Evolutionary conservation across 352 stramenopile species (phyloP).

Genomic region (Pythium aquatile): DNA sequence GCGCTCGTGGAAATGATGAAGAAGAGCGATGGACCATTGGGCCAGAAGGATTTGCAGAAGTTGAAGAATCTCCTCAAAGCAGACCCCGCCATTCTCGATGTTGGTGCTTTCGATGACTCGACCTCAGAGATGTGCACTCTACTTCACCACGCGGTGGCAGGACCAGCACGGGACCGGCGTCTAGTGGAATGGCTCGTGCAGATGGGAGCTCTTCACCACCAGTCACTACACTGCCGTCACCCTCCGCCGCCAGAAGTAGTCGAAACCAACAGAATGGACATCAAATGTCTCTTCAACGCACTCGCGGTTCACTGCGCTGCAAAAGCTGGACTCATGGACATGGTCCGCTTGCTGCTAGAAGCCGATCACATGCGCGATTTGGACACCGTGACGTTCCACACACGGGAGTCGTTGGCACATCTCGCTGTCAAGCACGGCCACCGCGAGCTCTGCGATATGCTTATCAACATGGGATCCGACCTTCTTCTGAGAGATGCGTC

Average conservation of each 20-base stretch:
- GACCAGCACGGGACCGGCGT: background rate
- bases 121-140: background rate
- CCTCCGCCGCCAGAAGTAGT: background rate
- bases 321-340: background rate
- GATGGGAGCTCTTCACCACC: slow-evolving; percentile 22
- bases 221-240: slow-evolving; percentile 11
- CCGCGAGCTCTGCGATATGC: slow-evolving; percentile 6
- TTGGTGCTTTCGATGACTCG: background rate
- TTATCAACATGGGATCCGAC: background rate
- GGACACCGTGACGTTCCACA: slow-evolving; percentile 19
- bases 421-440: slow-evolving; percentile 14
- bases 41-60: background rate
- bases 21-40: slow-evolving; percentile 4
- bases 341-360: slow-evolving; percentile 14
- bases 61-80: slow-evolving; percentile 9
- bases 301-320: slow-evolving; percentile 18
- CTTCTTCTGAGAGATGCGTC: background rate
- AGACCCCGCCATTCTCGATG: background rate
- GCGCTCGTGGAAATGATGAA: slow-evolving; percentile 13
- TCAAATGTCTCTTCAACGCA: background rate
- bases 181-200: slow-evolving; percentile 40
- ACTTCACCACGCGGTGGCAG: slow-evolving; percentile 1
- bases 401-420: slow-evolving; percentile 13
- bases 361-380: slow-evolving; percentile 17
- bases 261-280: background rate